Base-by-base conservation (phyloP, 768 basidiomycete species). In the Piloderma croceum region DNA sequence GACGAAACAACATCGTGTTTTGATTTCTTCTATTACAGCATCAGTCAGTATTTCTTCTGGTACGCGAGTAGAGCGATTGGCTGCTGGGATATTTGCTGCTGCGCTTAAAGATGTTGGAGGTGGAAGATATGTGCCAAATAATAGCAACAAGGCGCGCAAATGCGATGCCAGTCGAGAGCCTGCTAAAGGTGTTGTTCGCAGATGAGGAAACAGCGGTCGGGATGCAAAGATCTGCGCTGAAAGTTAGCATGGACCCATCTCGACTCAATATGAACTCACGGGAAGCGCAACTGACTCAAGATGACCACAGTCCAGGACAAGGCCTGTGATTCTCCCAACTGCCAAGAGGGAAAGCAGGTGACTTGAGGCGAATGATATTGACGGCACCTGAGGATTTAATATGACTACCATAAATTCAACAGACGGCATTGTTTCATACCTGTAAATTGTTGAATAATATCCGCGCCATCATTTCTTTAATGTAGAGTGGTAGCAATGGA, bases 241-340 rank as follows among this genome's bases (percentile, higher is more conserved):
- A 25, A 36, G 31, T 38, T 42, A 34, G 39, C 41, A 24, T 33
- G 33, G 15, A 33, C 39, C 18, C 31, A 12, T 17, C 4, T 21
- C n/a, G 24, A 9, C 25, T 22, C 5, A 34, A 27, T 12, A 41
- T 10, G 5, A 18, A 64, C 86, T 39, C 51, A 94, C 94, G 1
- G 96, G 92, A 17, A 97, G 70, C 4, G 80, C 79, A 4, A 82
- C 83, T 0, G 91, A 88, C 59, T 98, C 96, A 3, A 94, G 71
- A 58, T 94, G 83, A 1, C 96, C 96, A 48, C 82, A 83, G 56
- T 99, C 96, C 3, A 98, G 65, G 1, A 98, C 94, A 11, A 99
- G 76, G 5, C 94, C 96, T 2, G 92, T 93, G 49, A 92, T 85
- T 43, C 89, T 71, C 9, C 96, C 96, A 6, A 81, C 79, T 2